Evolutionary conservation across 306 rosid species (phyloP), one percentile per base, ranked within the genome.

Genomic region (Senna tora): DNA sequence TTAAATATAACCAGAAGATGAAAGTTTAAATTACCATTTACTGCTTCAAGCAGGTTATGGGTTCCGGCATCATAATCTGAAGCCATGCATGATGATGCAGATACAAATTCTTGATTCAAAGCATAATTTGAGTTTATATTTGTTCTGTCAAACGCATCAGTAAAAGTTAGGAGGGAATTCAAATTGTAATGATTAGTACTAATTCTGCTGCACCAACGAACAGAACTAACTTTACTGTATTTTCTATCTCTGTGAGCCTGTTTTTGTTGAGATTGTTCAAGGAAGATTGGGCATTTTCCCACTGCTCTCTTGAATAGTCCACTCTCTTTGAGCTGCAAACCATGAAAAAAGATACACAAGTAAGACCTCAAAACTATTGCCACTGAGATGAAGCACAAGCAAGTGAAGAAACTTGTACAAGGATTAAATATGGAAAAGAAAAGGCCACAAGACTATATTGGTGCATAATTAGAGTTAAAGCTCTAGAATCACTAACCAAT

Each of bases 311-410:
- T 52, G 92, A 86, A 57, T 41, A 61, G 50, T 79, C 76, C 80
- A 83, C 88, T 49, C 84, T 77, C 82, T 78, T 84, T 69, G 89
- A 84, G 87, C 98, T 93, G 90, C 88, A 82, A 8, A 68, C 20
- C 76, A 80, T 59, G 39, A 17, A 45, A 58, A 64, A 55, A 58
- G 2, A 36, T 33, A 13, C 16, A 8, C 64, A 15, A 16, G n/a
- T n/a, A n/a, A n/a, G n/a, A n/a, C n/a, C n/a, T n/a, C 42, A 70
- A 56, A 36, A n/a, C 25, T 59, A 21, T 33, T 25, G 30, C 30
- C 30, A 25, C 30, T 25, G 30, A 25, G 30, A 20, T 41, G 17
- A 32, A 4, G 6, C 53, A 39, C 16, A 70, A 39, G 11, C 22
- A 59, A 16, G 30, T 25, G 30, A 25, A 25, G 30, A 25, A 25